These are phyloP conservation scores for Adansonia digitata DNA, from an alignment of 345 rosid species.

Conservation along the genomic window DNA sequence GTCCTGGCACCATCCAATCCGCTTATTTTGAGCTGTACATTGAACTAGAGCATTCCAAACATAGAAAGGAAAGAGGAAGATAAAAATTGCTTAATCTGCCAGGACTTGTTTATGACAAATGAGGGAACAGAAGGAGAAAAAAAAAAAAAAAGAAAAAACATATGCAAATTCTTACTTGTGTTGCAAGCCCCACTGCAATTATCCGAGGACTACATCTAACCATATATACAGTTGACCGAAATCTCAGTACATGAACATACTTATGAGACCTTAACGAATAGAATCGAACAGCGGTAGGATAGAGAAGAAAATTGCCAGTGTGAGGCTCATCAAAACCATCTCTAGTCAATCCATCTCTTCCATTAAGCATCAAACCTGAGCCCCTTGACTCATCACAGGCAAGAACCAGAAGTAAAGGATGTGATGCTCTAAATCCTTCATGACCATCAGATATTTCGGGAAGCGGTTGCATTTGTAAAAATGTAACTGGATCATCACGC, in stretches of 20 bases:
- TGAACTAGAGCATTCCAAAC: neutral
- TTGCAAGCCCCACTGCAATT: conserved; percentile 85
- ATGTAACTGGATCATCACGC: conserved; percentile 80
- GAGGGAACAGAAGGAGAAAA: too few species aligned
- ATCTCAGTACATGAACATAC: conserved; percentile 86
- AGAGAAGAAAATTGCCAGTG: conserved; percentile 39
- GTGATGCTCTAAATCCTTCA: conserved; percentile 86
- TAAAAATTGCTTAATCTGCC: neutral
- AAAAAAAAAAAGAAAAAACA: neutral
- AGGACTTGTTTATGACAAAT: neutral
- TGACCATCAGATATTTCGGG: conserved; percentile 58
- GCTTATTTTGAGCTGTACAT: conserved; percentile 4
- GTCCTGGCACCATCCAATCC: conserved; percentile 14
- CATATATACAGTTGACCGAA: conserved; percentile 87
- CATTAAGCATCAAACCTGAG: conserved; percentile 31
- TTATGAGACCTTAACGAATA: conserved; percentile 83
- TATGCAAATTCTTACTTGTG: conserved; percentile 57
- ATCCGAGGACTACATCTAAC: conserved; percentile 84
- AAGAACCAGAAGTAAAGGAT: conserved; percentile 89
- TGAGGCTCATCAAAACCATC: conserved; percentile 56
- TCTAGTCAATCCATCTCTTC: conserved; percentile 57
- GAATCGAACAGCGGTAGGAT: conserved; percentile 79
- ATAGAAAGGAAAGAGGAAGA: neutral
- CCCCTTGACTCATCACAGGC: conserved; percentile 74
- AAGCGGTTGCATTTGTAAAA: conserved; percentile 80